These are phyloP conservation scores for Nakazawaea wyomingensis DNA, from an alignment of 805 yeast genomes.

Conservation along the genomic window DNA sequence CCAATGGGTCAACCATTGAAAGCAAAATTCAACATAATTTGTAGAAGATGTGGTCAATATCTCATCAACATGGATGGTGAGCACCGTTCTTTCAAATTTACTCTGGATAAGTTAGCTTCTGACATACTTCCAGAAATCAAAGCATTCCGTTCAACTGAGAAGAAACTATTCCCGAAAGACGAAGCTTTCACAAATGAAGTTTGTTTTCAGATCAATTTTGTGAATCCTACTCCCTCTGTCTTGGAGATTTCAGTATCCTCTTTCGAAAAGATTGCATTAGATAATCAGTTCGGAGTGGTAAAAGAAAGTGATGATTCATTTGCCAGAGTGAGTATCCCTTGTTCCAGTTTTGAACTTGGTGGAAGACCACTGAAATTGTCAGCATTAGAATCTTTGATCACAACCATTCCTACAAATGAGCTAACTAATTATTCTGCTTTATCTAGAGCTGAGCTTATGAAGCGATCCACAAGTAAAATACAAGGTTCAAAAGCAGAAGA, in stretches of 20 bases:
- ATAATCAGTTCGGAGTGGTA: neutral
- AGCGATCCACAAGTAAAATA: slow-evolving; percentile 13
- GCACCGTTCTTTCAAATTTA: slow-evolving; percentile 17
- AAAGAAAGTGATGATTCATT: neutral
- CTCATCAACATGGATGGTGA: slow-evolving; percentile 19
- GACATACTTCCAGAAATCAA: slow-evolving; percentile 23
- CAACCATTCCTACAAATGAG: slow-evolving; percentile 25
- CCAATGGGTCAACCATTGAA: slow-evolving; percentile 19
- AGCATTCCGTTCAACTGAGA: too few species aligned
- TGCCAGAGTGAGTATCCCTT: slow-evolving; percentile 15
- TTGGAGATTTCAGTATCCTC: slow-evolving; percentile 16
- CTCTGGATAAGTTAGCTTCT: slow-evolving; percentile 14
- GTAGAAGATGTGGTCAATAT: slow-evolving; percentile 19
- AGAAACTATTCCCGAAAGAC: neutral
- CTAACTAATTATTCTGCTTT: slow-evolving; percentile 22
- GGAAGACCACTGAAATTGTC: slow-evolving; percentile 13
- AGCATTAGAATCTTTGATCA: slow-evolving; percentile 14
- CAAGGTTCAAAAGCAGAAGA: neutral
- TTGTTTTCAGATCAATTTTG: slow-evolving; percentile 15
- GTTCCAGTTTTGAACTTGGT: slow-evolving; percentile 17
- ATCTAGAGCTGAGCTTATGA: slow-evolving; percentile 27
- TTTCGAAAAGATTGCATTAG: slow-evolving; percentile 13
- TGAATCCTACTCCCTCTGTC: slow-evolving; percentile 12
- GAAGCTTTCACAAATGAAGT: neutral
- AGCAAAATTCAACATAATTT: slow-evolving; percentile 15